Evolutionary conservation across 2,329 filamentous ascomycete species (phyloP).

Genomic region (Cercospora sesami): DNA sequence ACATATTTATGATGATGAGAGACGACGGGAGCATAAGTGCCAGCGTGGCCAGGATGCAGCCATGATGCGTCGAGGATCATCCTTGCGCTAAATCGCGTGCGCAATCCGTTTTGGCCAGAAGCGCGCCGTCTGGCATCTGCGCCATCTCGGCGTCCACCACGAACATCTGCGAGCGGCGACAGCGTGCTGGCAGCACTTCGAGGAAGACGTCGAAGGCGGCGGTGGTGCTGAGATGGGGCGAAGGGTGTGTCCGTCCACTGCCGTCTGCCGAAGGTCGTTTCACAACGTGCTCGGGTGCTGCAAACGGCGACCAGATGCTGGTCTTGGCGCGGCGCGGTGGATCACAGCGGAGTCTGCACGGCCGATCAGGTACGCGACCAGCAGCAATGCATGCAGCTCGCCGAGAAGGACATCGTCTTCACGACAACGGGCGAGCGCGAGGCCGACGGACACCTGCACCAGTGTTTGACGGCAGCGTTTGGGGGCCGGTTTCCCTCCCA

Average conservation of each 20-base stretch:
- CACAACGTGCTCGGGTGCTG: not conserved
- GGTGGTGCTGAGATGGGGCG: not conserved
- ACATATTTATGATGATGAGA: too few relatives aligned
- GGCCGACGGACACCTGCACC: not conserved
- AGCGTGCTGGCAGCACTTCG: not conserved
- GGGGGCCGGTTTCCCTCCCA: constrained; percentile 5
- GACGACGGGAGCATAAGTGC: too few relatives aligned
- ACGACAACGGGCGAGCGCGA: not conserved
- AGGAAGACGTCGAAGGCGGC: not conserved
- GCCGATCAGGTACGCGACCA: constrained; percentile 1
- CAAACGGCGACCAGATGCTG: not conserved
- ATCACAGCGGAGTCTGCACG: not conserved
- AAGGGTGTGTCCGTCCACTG: not conserved
- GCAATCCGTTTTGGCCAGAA: too few relatives aligned
- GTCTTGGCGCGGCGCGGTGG: not conserved
- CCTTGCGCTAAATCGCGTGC: too few relatives aligned
- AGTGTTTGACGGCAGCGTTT: not conserved
- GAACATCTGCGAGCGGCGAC: too few relatives aligned
- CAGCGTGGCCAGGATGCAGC: too few relatives aligned
- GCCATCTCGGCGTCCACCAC: too few relatives aligned
- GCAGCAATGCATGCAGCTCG: not conserved
- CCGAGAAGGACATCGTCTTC: not conserved
- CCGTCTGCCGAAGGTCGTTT: not conserved
- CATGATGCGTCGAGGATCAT: too few relatives aligned
- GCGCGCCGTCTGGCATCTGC: too few relatives aligned